Base-by-base conservation (phyloP, 2,329 filamentous ascomycete genomes). In the Stromatinia cepivora region DNA sequence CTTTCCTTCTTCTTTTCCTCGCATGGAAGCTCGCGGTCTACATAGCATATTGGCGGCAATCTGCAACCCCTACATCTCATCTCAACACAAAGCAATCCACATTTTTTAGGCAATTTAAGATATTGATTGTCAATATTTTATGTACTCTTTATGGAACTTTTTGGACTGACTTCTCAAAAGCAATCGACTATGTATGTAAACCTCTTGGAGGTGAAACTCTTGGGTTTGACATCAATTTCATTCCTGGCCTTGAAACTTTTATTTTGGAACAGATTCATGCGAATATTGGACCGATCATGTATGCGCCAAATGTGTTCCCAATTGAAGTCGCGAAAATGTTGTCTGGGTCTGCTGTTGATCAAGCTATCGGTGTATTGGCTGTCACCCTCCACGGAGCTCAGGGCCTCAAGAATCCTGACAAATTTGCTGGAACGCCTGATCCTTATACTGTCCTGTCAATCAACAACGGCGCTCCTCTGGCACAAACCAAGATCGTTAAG, bases 251-350 rank as follows among this genome's bases (percentile, higher is more conserved):
- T 34, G 94, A 98, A 80, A 87, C 80, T 69, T 99, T 99, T 81
- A 99, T 99, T 76, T 89, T 92, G 78, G 95, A 99, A 76, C 93
- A 97, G 82, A 97, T 99, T 66, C 96, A 99, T 80, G 92, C 91
- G 72, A 97, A 94, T 77, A 82, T 99, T 63, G 91, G 88, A 2
- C 96, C 95, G 0, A 98, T 99, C 91, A 97, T 99, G 93, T 99
- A 99, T 78, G 90, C 89, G 50, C 95, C 95, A 11, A 97, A 99
- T 75, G 93, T 98, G 63, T 99, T 99, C 84, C 95, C 95, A 22
- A 95, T 99, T 74, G 95, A 99, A 78, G 93, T 99, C 69, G 95
- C 95, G 75, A 98, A 99, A 85, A 95, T 99, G 92, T 85, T 99
- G 73, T 92, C 94, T 56, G 95, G 95, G 70, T 94, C 92, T 70